Conservation (phyloP, 2,329 filamentous ascomycete species). For the Helminthosporium solani region DNA sequence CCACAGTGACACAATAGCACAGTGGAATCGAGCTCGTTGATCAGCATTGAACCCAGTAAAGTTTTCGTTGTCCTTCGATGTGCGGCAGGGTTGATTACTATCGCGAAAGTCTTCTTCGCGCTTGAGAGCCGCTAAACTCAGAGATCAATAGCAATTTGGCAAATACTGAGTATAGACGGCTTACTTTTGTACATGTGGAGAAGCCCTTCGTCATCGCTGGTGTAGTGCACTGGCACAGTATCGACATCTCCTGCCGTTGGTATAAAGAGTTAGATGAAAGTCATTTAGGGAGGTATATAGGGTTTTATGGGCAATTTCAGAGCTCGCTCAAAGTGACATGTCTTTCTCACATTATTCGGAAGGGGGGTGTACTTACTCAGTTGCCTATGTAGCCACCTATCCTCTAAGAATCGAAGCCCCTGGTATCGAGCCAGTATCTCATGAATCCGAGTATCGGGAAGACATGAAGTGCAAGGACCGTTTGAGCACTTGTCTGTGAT, state of each 20-base stretch:
- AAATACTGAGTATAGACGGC: no score
- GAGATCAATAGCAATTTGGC: no score
- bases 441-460: constrained; percentile 16
- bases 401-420: constrained; percentile 21
- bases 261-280: no score
- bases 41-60: constrained; percentile 18
- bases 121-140: background rate
- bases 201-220: background rate
- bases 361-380: constrained; percentile 12
- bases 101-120: constrained; percentile 10
- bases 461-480: constrained; percentile 4
- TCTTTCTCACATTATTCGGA: no score
- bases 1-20: constrained; percentile 23
- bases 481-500: background rate
- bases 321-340: no score
- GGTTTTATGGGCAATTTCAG: no score
- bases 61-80: constrained; percentile 1
- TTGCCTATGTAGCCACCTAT: constrained; percentile 22
- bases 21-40: constrained; percentile 25
- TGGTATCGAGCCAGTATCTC: constrained; percentile 29
- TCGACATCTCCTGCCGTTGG: background rate
- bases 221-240: constrained; percentile 7
- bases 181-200: background rate
- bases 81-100: background rate
- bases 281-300: no score